These are phyloP conservation scores for Glomus cerebriforme DNA, from an alignment of 192 early-diverging fungal species.

Conservation along the genomic window DNA sequence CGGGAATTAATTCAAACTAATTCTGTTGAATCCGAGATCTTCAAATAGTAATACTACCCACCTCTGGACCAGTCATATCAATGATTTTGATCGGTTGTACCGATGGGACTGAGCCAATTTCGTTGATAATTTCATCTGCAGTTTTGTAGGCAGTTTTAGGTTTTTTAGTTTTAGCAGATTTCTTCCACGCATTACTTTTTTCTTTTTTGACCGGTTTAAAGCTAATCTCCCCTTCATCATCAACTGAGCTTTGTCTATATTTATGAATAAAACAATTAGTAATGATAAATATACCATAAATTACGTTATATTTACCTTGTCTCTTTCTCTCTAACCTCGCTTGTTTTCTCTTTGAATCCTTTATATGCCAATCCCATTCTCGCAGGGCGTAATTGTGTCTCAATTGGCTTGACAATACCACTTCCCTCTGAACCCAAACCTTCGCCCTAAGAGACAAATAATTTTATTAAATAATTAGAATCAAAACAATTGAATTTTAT, in stretches of 20 bases:
- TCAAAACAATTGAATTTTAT: neutral
- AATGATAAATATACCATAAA: neutral
- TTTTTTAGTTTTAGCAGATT: slow-evolving; percentile 39
- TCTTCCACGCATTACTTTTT: slow-evolving; percentile 51
- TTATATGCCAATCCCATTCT: slow-evolving; percentile 83
- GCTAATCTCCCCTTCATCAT: slow-evolving; percentile 31
- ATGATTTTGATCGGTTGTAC: slow-evolving; percentile 68
- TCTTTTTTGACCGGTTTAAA: slow-evolving; percentile 36
- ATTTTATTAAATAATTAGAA: neutral
- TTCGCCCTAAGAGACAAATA: slow-evolving; percentile 56
- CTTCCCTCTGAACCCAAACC: slow-evolving; percentile 85
- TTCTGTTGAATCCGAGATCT: too few species aligned
- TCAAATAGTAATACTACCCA: slow-evolving; percentile 39
- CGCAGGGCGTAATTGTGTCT: slow-evolving; percentile 79
- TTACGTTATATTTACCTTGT: slow-evolving; percentile 35
- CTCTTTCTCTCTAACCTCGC: slow-evolving; percentile 58
- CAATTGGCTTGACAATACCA: slow-evolving; percentile 91
- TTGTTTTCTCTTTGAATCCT: slow-evolving; percentile 78
- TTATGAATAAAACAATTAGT: neutral
- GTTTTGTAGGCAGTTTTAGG: slow-evolving; percentile 69
- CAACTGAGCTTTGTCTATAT: slow-evolving; percentile 32
- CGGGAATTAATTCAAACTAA: neutral
- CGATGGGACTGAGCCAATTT: slow-evolving; percentile 45
- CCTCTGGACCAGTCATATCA: slow-evolving; percentile 81
- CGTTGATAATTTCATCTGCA: slow-evolving; percentile 69